phyloP scores from a whole-genome alignment of 805 yeast genomes.

The Saccharomyces kudriavzevii region DNA sequence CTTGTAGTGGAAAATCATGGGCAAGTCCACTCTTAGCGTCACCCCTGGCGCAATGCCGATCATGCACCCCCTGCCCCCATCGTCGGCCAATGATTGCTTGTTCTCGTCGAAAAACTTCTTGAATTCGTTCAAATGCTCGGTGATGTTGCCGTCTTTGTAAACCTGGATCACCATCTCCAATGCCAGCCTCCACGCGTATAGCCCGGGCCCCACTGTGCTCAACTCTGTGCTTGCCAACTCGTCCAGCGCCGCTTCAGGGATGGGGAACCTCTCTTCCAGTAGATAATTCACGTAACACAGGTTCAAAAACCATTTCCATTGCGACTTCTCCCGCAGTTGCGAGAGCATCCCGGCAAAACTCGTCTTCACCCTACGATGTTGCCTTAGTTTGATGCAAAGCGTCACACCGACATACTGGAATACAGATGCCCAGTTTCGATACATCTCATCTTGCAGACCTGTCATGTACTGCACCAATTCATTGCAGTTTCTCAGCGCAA shows the following conservation, averaged over 20 bases:
- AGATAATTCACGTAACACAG: constrained; percentile 12
- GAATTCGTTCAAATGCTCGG: constrained; percentile 19
- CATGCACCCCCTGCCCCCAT: constrained; percentile 1
- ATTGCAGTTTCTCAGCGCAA: constrained; percentile 22
- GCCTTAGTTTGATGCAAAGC: constrained; percentile 9
- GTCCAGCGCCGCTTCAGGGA: constrained; percentile 6
- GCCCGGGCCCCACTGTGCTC: constrained; percentile 7
- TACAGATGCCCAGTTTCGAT: constrained; percentile 12
- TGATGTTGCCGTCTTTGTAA: constrained; percentile 23
- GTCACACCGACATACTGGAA: constrained; percentile 14
- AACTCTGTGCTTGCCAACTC: constrained; percentile 3
- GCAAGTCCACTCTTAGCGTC: constrained; percentile 10
- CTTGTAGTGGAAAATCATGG: constrained; percentile 17
- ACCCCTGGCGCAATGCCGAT: constrained; percentile 11
- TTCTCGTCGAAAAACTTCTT: constrained; percentile 17
- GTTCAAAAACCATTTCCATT: constrained; percentile 14
- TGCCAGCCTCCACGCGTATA: constrained; percentile 23
- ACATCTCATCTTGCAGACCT: background rate
- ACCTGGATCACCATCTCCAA: constrained; percentile 17
- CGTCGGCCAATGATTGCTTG: constrained; percentile 8
- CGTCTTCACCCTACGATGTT: constrained; percentile 5
- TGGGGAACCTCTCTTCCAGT: constrained; percentile 10
- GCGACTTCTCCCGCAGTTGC: background rate
- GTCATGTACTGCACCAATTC: constrained; percentile 10
- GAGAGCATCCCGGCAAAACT: constrained; percentile 6